Conservation (phyloP, 148 eudicot genomes). For the Diospyros lotus region DNA sequence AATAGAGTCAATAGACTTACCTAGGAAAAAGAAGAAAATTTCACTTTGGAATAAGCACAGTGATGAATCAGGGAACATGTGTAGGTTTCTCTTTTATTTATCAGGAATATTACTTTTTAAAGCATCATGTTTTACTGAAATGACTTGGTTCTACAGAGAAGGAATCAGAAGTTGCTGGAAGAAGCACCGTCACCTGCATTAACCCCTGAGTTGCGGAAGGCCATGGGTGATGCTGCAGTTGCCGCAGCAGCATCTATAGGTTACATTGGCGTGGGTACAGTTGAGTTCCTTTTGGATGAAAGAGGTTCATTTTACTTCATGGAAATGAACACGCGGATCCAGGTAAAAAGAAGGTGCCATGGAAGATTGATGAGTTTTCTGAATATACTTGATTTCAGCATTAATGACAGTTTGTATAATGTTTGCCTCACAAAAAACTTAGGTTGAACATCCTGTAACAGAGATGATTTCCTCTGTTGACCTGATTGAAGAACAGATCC, state of each 20-base stretch:
- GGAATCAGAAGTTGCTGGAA: conserved; percentile 96
- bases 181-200: conserved; percentile 99
- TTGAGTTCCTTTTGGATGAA: conserved; percentile 96
- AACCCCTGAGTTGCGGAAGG: conserved; percentile 81
- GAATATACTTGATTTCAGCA: neutral
- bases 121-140: neutral
- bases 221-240: conserved; percentile 99
- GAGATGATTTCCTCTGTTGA: conserved; percentile 98
- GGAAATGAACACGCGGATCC: conserved; percentile 98
- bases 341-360: conserved; percentile 36
- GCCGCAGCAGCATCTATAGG: conserved; percentile 98
- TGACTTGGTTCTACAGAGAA: conserved; percentile 54
- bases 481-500: conserved; percentile 94
- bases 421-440: conserved; percentile 12
- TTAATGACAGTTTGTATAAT: neutral
- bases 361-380: neutral
- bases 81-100: too few relatives aligned
- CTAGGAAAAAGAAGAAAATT: too few relatives aligned
- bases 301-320: conserved; percentile 94
- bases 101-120: neutral
- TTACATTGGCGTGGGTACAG: conserved; percentile 92
- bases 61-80: too few relatives aligned
- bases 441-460: conserved; percentile 99
- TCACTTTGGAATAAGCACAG: too few relatives aligned
- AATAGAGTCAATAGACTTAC: neutral